Evolutionary conservation across 805 yeast genomes (phyloP).

Genomic region (Starmerella sp.): DNA sequence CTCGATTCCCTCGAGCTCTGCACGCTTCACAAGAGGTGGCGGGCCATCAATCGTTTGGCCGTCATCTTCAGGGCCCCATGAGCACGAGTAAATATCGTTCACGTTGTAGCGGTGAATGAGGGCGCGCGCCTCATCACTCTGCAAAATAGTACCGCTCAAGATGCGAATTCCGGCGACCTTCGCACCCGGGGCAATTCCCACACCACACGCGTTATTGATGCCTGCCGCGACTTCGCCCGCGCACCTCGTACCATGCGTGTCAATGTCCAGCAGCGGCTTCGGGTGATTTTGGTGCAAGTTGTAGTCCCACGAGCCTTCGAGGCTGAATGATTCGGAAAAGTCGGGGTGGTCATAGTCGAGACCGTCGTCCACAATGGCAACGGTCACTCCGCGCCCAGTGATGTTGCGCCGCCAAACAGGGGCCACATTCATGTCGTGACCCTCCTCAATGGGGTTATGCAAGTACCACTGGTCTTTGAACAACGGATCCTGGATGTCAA

Average conservation of each 20-base stretch:
- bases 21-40: conserved; percentile 60
- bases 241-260: conserved; percentile 92
- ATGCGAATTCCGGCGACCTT: conserved; percentile 85
- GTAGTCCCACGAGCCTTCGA: conserved; percentile 86
- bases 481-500: conserved; percentile 70
- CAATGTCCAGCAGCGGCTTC: conserved; percentile 67
- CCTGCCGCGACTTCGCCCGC: conserved; percentile 95
- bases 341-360: conserved; percentile 72
- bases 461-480: conserved; percentile 86
- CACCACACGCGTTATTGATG: conserved; percentile 76
- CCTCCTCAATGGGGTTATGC: conserved; percentile 58
- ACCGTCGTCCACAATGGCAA: conserved; percentile 92
- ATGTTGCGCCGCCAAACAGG: conserved; percentile 75
- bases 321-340: conserved; percentile 46
- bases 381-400: conserved; percentile 71
- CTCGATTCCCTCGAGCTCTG: conserved; percentile 71
- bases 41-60: conserved; percentile 84
- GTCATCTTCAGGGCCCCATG: conserved; percentile 97
- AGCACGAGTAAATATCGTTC: conserved; percentile 90
- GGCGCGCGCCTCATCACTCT: conserved; percentile 87
- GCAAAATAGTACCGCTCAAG: conserved; percentile 63
- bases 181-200: conserved; percentile 87
- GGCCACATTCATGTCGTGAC: conserved; percentile 76
- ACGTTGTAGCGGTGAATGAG: conserved; percentile 66
- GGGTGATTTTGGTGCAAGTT: conserved; percentile 69